Conservation (phyloP, 2,329 filamentous ascomycete genomes). For the Berkeleyomyces basicola region DNA sequence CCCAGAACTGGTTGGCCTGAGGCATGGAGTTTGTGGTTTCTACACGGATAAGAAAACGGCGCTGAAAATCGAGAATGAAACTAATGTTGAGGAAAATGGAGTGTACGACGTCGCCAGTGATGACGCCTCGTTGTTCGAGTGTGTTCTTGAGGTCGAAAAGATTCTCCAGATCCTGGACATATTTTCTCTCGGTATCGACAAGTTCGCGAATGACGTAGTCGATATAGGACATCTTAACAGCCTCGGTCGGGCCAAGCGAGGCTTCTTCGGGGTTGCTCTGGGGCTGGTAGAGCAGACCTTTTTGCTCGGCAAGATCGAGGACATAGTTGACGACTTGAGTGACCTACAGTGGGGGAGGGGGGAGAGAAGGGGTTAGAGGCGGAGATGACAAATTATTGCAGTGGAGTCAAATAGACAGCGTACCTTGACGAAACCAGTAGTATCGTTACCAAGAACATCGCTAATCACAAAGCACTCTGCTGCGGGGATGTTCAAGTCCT, state of each 20-base stretch:
- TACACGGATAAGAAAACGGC: slow-evolving; percentile 84
- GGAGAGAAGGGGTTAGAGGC: not conserved
- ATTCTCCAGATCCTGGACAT: slow-evolving; percentile 92
- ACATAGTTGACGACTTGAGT: slow-evolving; percentile 85
- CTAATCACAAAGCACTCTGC: slow-evolving; percentile 82
- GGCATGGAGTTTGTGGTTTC: slow-evolving; percentile 86
- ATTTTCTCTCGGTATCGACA: slow-evolving; percentile 90
- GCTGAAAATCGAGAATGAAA: slow-evolving; percentile 84
- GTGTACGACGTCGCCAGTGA: slow-evolving; percentile 80
- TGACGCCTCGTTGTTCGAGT: slow-evolving; percentile 70
- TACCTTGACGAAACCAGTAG: slow-evolving; percentile 92
- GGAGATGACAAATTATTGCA: slow-evolving; percentile 7
- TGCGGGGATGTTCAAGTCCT: slow-evolving; percentile 61
- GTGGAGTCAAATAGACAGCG: slow-evolving; percentile 13
- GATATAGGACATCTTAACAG: slow-evolving; percentile 54
- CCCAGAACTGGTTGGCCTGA: slow-evolving; percentile 71
- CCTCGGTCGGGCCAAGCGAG: slow-evolving; percentile 26
- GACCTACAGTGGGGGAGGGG: slow-evolving; percentile 29
- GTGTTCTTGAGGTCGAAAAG: slow-evolving; percentile 82
- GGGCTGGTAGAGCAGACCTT: slow-evolving; percentile 51
- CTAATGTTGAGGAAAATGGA: slow-evolving; percentile 96
- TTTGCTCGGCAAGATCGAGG: slow-evolving; percentile 66
- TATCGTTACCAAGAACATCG: slow-evolving; percentile 85
- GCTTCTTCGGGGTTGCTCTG: slow-evolving; percentile 42
- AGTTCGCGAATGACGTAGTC: slow-evolving; percentile 86